phyloP scores from a whole-genome alignment of 208 protist species.

The Porcisia hertigi region DNA sequence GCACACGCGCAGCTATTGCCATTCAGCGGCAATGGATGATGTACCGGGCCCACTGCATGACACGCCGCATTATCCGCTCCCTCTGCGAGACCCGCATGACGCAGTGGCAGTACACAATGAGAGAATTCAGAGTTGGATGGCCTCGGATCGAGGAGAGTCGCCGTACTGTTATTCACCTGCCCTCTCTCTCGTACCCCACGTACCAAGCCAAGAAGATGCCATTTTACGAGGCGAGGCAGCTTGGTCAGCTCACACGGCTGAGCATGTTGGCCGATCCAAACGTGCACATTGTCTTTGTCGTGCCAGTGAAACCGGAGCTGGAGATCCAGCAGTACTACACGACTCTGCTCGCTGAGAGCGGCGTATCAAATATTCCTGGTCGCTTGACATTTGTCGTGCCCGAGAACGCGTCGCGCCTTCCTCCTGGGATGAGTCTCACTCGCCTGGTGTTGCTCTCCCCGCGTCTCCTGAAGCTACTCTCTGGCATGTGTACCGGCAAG shows the following conservation, averaged over 20 bases:
- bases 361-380: slow-evolving; percentile 52
- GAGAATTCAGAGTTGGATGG: slow-evolving; percentile 74
- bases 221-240: slow-evolving; percentile 78
- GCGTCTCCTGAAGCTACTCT: slow-evolving; percentile 84
- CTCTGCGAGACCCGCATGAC: slow-evolving; percentile 53
- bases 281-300: slow-evolving; percentile 82
- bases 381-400: slow-evolving; percentile 83
- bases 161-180: slow-evolving; percentile 83
- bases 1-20: slow-evolving; percentile 72
- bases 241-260: slow-evolving; percentile 83
- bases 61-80: slow-evolving; percentile 66
- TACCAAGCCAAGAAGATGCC: slow-evolving; percentile 80
- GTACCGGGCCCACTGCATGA: slow-evolving; percentile 73
- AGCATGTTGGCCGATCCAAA: slow-evolving; percentile 77
- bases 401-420: slow-evolving; percentile 72
- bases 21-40: slow-evolving; percentile 88
- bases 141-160: slow-evolving; percentile 53
- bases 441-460: slow-evolving; percentile 68
- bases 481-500: slow-evolving; percentile 57
- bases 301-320: slow-evolving; percentile 71
- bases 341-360: slow-evolving; percentile 63
- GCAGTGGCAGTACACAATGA: slow-evolving; percentile 85
- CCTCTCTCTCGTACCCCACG: slow-evolving; percentile 81
- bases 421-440: slow-evolving; percentile 75
- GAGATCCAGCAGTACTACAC: slow-evolving; percentile 86